Conservation (phyloP, 345 rosid genomes). For the Eutrema japonicum region DNA sequence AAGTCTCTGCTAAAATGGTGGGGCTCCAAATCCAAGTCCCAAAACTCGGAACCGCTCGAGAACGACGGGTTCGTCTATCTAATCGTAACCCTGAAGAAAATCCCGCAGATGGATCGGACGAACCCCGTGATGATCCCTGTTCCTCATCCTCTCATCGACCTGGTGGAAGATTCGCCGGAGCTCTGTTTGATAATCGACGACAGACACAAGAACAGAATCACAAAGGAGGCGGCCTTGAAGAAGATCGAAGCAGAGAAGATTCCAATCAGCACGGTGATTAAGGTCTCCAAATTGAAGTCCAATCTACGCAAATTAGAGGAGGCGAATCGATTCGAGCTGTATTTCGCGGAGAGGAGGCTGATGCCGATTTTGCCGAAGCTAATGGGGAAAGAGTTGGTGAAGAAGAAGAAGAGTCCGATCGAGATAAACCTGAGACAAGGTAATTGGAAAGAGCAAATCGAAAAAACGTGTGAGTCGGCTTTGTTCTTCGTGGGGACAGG, state of each 20-base stretch:
- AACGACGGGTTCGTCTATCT: slow-evolving; percentile 66
- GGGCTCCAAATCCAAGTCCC: slow-evolving; percentile 47
- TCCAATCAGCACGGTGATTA: slow-evolving; percentile 59
- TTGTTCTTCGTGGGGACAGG: slow-evolving; percentile 62
- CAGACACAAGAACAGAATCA: slow-evolving; percentile 62
- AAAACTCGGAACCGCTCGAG: slow-evolving; percentile 57
- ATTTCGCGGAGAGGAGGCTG: slow-evolving; percentile 41
- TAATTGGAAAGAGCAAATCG: slow-evolving; percentile 80
- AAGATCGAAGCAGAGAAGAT: slow-evolving; percentile 58
- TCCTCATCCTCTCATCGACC: slow-evolving; percentile 57
- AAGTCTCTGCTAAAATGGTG: slow-evolving; percentile 68
- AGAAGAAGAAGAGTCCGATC: slow-evolving; percentile 71
- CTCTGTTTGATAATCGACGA: slow-evolving; percentile 76
- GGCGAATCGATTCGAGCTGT: slow-evolving; percentile 19
- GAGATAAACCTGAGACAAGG: slow-evolving; percentile 54
- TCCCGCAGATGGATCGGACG: slow-evolving; percentile 54
- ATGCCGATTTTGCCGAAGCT: slow-evolving; percentile 57
- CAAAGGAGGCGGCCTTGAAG: slow-evolving; percentile 62
- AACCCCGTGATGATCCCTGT: slow-evolving; percentile 59
- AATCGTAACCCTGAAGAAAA: slow-evolving; percentile 62
- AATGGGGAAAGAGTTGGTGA: slow-evolving; percentile 66
- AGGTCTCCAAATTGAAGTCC: slow-evolving; percentile 54
- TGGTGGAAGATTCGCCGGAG: slow-evolving; percentile 46
- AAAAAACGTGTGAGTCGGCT: slow-evolving; percentile 58
- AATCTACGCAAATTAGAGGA: slow-evolving; percentile 18